Evolutionary conservation across 2,329 filamentous ascomycete species (phyloP).

Genomic region (Diaporthe destruens): DNA sequence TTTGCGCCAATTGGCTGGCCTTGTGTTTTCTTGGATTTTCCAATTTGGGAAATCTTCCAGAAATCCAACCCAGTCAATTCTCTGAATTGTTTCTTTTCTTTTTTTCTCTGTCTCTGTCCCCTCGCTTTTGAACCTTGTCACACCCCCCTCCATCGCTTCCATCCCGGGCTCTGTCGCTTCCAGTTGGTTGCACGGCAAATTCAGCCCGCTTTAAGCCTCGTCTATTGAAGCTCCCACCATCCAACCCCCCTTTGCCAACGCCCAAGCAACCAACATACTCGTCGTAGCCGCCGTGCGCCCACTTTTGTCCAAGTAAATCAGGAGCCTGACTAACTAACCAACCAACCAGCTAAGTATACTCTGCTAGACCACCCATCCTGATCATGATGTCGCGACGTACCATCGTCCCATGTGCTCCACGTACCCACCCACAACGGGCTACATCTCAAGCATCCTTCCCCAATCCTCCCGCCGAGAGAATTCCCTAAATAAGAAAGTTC

Average conservation of each 20-base stretch:
- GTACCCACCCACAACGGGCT: constrained; percentile 15
- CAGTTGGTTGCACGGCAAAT: constrained; percentile 11
- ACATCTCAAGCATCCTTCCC: constrained; percentile 3
- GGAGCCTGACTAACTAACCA: not conserved
- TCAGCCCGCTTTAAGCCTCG: constrained; percentile 24
- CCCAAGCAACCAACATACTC: too few species aligned
- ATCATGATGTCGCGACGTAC: not conserved
- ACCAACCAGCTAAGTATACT: not conserved
- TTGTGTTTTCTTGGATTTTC: not conserved
- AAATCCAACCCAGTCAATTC: constrained; percentile 3
- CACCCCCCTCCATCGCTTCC: not conserved
- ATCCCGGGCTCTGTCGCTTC: not conserved
- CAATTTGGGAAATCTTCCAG: constrained; percentile 36
- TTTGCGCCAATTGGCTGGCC: constrained; percentile 2
- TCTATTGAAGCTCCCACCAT: not conserved
- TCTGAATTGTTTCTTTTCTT: not conserved
- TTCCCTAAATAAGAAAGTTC: constrained; percentile 11
- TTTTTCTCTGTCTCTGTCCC: not conserved
- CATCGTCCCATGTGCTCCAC: not conserved
- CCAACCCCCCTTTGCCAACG: not conserved
- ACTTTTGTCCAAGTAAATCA: constrained; percentile 11
- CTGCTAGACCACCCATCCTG: not conserved
- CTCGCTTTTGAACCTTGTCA: not conserved
- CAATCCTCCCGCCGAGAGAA: constrained; percentile 9
- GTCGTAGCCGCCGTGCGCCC: not conserved